phyloP scores from a whole-genome alignment of 352 stramenopile genomes.

The Paralagenidium karlingii region DNA sequence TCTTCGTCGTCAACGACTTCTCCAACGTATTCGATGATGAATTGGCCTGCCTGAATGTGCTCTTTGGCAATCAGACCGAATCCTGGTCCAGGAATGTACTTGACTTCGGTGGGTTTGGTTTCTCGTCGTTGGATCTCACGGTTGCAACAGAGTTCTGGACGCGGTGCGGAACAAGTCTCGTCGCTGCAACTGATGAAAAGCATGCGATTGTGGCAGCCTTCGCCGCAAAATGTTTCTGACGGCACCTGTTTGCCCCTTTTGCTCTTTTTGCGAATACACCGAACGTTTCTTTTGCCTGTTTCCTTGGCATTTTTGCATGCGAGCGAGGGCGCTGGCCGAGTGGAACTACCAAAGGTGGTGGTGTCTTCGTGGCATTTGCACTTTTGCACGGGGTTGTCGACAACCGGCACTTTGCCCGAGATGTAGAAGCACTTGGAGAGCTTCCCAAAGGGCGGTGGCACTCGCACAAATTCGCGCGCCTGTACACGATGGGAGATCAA shows the following conservation, averaged over 20 bases:
- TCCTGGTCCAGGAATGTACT: slow-evolving; percentile 73
- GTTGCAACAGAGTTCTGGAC: slow-evolving; percentile 55
- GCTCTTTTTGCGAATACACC: no score
- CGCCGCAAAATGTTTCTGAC: slow-evolving; percentile 32
- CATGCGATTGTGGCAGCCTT: slow-evolving; percentile 76
- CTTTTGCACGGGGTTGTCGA: slow-evolving; percentile 51
- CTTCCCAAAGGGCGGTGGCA: slow-evolving; percentile 43
- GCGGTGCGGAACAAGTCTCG: slow-evolving; percentile 61
- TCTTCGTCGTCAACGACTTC: slow-evolving; percentile 88
- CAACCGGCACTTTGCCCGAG: slow-evolving; percentile 34
- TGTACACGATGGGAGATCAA: slow-evolving; percentile 1
- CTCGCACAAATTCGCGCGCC: slow-evolving; percentile 29
- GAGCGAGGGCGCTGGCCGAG: slow-evolving; percentile 2
- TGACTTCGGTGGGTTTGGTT: slow-evolving; percentile 44
- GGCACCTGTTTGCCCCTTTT: no score
- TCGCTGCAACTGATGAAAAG: slow-evolving; percentile 71
- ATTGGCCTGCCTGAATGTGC: slow-evolving; percentile 56
- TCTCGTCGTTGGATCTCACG: slow-evolving; percentile 53
- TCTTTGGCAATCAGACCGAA: slow-evolving; percentile 84
- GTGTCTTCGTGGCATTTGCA: slow-evolving; percentile 56
- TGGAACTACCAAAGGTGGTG: slow-evolving; percentile 25
- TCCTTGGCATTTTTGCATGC: slow-evolving; percentile 1
- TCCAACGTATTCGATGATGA: slow-evolving; percentile 91
- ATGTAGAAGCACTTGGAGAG: slow-evolving; percentile 68
- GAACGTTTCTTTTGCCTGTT: slow-evolving; percentile 2